Percentiles rank a stretch among this genome's conserved stretches.
These are phyloP conservation scores for Phialophora chinensis DNA, from an alignment of 2,329 filamentous ascomycete species.

Conservation along the genomic window DNA sequence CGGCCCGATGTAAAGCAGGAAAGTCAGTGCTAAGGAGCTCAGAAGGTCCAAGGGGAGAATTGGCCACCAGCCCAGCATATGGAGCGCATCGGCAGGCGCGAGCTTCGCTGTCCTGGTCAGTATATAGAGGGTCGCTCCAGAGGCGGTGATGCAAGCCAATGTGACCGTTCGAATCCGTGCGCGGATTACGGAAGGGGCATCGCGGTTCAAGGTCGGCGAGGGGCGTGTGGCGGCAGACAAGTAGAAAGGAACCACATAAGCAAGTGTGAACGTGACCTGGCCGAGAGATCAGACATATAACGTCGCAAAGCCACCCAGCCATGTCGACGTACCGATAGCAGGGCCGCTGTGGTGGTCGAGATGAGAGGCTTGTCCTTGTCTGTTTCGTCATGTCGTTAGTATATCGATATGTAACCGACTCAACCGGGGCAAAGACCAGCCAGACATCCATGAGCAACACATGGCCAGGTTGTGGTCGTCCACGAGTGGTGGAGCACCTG, in stretches of 20 bases:
- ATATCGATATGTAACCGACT: constrained; percentile 31
- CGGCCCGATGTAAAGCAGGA: constrained; percentile 80
- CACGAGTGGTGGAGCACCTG: constrained; percentile 10
- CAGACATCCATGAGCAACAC: constrained; percentile 12
- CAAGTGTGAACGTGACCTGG: constrained; percentile 76
- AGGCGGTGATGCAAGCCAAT: constrained; percentile 73
- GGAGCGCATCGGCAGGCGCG: constrained; percentile 63
- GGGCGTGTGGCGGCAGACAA: constrained; percentile 78
- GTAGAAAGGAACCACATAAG: constrained; percentile 93
- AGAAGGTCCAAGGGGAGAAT: constrained; percentile 68
- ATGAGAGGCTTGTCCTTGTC: constrained; percentile 46
- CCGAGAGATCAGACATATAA: constrained; percentile 16
- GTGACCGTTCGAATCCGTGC: constrained; percentile 82
- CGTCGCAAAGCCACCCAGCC: neutral
- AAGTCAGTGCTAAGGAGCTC: constrained; percentile 72
- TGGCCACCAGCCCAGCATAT: constrained; percentile 82
- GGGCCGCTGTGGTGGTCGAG: constrained; percentile 45
- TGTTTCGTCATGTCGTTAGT: constrained; percentile 34
- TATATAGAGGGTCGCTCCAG: constrained; percentile 69
- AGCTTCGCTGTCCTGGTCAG: constrained; percentile 62
- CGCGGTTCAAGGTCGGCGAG: constrained; percentile 77
- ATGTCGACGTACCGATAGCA: constrained; percentile 48
- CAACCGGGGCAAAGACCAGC: constrained; percentile 1
- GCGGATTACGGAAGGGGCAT: constrained; percentile 87
- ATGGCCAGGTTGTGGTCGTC: neutral